Evolutionary conservation across 2,329 filamentous ascomycete genomes (phyloP).

Genomic region (Trichoderma gracile): DNA sequence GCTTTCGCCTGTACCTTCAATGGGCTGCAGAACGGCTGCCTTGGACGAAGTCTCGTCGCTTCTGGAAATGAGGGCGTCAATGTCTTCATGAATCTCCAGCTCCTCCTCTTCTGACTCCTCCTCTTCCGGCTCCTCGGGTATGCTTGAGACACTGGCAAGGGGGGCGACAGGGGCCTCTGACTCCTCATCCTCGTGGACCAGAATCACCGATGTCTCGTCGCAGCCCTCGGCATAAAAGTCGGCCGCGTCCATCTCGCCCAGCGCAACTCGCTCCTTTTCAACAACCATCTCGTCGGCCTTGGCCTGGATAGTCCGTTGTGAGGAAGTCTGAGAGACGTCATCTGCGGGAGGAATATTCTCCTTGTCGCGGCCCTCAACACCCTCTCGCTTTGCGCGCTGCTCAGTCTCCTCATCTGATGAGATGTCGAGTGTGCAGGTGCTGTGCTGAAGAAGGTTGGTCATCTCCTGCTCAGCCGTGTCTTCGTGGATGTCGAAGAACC

Average conservation of each 20-base stretch:
- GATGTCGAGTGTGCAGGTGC: conserved; percentile 82
- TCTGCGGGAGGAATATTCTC: conserved; percentile 84
- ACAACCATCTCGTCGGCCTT: conserved; percentile 57
- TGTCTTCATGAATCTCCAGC: conserved; percentile 31
- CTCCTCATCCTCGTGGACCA: conserved; percentile 60
- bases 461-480: conserved; percentile 89
- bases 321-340: conserved; percentile 61
- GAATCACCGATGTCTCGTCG: conserved; percentile 61
- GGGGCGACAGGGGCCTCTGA: conserved; percentile 28
- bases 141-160: background rate
- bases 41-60: conserved; percentile 42
- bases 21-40: conserved; percentile 53
- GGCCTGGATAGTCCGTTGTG: conserved; percentile 35
- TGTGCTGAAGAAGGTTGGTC: conserved; percentile 90
- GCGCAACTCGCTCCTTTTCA: conserved; percentile 64
- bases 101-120: conserved; percentile 29
- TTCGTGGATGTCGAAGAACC: conserved; percentile 94
- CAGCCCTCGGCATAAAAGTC: conserved; percentile 69
- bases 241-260: conserved; percentile 66
- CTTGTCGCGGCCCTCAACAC: conserved; percentile 70
- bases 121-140: conserved; percentile 4
- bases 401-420: conserved; percentile 80
- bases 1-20: conserved; percentile 60
- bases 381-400: conserved; percentile 52
- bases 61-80: conserved; percentile 43